phyloP scores from a whole-genome alignment of 805 yeast species.

The Kuraishia piskuri region DNA sequence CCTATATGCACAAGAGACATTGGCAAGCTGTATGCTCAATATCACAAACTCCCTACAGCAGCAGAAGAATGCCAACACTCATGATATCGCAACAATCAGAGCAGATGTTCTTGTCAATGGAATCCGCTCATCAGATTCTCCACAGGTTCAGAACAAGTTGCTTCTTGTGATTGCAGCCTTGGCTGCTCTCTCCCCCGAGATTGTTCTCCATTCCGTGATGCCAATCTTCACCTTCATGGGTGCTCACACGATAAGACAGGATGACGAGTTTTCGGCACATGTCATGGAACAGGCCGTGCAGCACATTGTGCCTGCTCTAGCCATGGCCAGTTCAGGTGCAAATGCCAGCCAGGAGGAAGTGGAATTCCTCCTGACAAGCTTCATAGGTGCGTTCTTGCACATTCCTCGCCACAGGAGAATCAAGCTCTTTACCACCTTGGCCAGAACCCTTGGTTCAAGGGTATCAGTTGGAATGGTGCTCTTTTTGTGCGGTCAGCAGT shows the following conservation, averaged over 20 bases:
- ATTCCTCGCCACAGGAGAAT: conserved; percentile 96
- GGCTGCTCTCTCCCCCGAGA: conserved; percentile 85
- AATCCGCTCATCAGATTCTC: conserved; percentile 81
- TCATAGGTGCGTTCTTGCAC: conserved; percentile 90
- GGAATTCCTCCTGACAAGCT: conserved; percentile 79
- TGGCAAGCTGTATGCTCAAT: conserved; percentile 78
- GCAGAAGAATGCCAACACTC: conserved; percentile 17
- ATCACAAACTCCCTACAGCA: conserved; percentile 49
- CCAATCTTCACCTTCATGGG: conserved; percentile 99
- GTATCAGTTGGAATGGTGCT: conserved; percentile 63
- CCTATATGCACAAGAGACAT: conserved; percentile 80
- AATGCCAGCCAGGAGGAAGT: conserved; percentile 49
- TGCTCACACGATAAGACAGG: conserved; percentile 92
- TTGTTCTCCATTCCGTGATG: conserved; percentile 92
- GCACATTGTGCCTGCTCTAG: conserved; percentile 85
- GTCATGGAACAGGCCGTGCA: conserved; percentile 89
- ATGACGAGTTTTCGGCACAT: conserved; percentile 88
- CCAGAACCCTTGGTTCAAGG: conserved; percentile 63
- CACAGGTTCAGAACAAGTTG: conserved; percentile 89
- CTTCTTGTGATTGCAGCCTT: conserved; percentile 78
- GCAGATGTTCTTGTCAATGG: conserved; percentile 89
- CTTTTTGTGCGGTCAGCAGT: conserved; percentile 77
- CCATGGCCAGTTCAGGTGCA: conserved; percentile 31
- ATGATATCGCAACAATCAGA: conserved; percentile 61
- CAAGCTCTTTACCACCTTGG: conserved; percentile 68